Conservation (phyloP, 352 stramenopile species). For the Phytophthora tubulina region DNA sequence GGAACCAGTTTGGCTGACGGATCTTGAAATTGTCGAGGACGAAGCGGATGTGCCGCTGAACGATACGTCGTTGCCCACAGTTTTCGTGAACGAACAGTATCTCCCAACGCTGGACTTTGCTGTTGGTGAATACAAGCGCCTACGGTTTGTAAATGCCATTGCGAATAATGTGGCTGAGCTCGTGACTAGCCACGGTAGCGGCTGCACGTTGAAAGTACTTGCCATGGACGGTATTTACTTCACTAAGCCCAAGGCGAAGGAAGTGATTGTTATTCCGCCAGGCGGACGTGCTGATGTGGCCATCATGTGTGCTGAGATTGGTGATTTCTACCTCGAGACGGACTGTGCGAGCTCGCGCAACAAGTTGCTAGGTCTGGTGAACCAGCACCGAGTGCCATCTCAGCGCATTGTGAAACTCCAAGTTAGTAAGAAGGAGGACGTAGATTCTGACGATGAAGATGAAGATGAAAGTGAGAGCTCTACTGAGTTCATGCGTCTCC, state of each 20-base stretch:
- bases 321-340: slow-evolving; percentile 75
- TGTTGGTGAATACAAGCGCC: slow-evolving; percentile 65
- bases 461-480: slow-evolving; percentile 19
- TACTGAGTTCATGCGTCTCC: slow-evolving; percentile 41
- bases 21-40: slow-evolving; percentile 45
- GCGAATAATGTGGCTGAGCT: slow-evolving; percentile 86
- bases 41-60: slow-evolving; percentile 63
- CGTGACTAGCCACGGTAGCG: slow-evolving; percentile 47
- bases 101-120: slow-evolving; percentile 64
- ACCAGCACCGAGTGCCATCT: slow-evolving; percentile 76
- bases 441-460: slow-evolving; percentile 30
- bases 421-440: slow-evolving; percentile 33
- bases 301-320: slow-evolving; percentile 54
- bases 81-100: slow-evolving; percentile 84
- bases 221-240: slow-evolving; percentile 82
- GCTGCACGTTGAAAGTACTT: slow-evolving; percentile 66
- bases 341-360: slow-evolving; percentile 68
- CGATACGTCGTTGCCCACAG: slow-evolving; percentile 73
- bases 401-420: slow-evolving; percentile 71
- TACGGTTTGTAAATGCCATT: slow-evolving; percentile 81
- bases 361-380: slow-evolving; percentile 63
- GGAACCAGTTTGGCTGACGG: slow-evolving; percentile 30
- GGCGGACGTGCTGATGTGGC: slow-evolving; percentile 74
- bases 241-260: slow-evolving; percentile 46
- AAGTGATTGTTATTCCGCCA: slow-evolving; percentile 70